Conservation (phyloP, 257 asterid species). For the Eucommia ulmoides region DNA sequence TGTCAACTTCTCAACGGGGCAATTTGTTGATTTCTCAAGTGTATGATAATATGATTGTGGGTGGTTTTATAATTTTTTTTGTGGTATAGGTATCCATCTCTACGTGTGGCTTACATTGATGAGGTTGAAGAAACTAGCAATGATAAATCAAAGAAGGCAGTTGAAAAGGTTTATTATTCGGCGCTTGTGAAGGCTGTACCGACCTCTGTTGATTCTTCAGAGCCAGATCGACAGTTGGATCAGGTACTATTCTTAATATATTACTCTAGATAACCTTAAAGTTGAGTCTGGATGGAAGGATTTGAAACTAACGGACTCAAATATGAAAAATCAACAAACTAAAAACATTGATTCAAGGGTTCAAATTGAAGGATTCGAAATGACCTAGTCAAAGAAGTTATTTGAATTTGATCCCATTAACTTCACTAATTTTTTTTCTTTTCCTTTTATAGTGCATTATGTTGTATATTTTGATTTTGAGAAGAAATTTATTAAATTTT, state of each 20-base stretch:
- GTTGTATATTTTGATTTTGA: too few species aligned
- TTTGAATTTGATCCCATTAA: too few species aligned
- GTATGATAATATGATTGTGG: slow-evolving; percentile 12
- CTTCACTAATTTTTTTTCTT: too few species aligned
- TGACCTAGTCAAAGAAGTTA: too few species aligned
- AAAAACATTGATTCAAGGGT: too few species aligned
- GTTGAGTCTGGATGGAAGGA: too few species aligned
- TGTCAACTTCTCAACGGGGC: background rate
- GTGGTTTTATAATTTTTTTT: slow-evolving; percentile 13
- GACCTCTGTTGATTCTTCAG: slow-evolving; percentile 82
- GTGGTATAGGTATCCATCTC: slow-evolving; percentile 80
- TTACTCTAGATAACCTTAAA: too few species aligned
- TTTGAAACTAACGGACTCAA: too few species aligned
- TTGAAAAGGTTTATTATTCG: slow-evolving; percentile 86
- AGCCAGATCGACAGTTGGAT: slow-evolving; percentile 80
- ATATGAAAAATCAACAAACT: too few species aligned
- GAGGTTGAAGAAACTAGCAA: slow-evolving; percentile 79
- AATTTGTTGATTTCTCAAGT: slow-evolving; percentile 12
- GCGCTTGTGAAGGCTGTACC: slow-evolving; percentile 92
- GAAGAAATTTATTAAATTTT: too few species aligned
- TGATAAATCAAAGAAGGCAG: slow-evolving; percentile 45
- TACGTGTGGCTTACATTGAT: slow-evolving; percentile 92
- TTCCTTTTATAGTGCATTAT: too few species aligned
- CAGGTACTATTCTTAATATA: slow-evolving; percentile 59
- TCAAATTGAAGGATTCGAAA: too few species aligned